phyloP scores from a whole-genome alignment of 2,329 filamentous ascomycete species.

The Aureobasidium lini region DNA sequence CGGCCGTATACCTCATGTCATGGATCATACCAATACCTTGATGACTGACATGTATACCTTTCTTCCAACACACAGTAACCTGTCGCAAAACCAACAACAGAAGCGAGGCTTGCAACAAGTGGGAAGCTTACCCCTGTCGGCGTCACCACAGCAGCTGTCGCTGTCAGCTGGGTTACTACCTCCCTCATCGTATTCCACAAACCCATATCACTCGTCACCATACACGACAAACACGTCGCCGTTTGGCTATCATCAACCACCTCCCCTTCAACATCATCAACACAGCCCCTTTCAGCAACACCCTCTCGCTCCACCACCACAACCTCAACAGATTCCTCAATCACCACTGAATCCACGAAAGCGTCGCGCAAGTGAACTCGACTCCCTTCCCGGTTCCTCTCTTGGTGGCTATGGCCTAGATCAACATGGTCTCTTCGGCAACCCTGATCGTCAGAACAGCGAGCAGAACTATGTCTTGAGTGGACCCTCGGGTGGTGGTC shows the following conservation, averaged over 20 bases:
- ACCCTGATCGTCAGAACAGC: slow-evolving; percentile 10
- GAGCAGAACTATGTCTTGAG: slow-evolving; percentile 8
- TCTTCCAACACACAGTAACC: slow-evolving; percentile 1
- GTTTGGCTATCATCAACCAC: slow-evolving; percentile 18
- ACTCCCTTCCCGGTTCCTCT: slow-evolving; percentile 23
- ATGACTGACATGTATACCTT: slow-evolving; percentile 2
- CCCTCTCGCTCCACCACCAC: slow-evolving; percentile 32
- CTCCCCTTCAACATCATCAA: slow-evolving; percentile 17
- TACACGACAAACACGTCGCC: slow-evolving; percentile 32
- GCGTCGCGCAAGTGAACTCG: slow-evolving; percentile 29
- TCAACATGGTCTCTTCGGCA: slow-evolving; percentile 19
- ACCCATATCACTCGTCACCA: slow-evolving; percentile 23
- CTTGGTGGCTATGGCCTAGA: slow-evolving; percentile 24
- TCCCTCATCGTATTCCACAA: slow-evolving; percentile 13
- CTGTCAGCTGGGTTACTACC: slow-evolving; percentile 1
- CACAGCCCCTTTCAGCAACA: slow-evolving; percentile 35
- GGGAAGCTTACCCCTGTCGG: slow-evolving; percentile 2
- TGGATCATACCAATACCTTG: not conserved
- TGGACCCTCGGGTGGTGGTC: not conserved
- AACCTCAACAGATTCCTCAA: slow-evolving; percentile 23
- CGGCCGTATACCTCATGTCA: not conserved
- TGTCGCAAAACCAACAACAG: slow-evolving; percentile 10
- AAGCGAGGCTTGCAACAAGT: slow-evolving; percentile 13
- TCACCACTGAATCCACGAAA: slow-evolving; percentile 29
- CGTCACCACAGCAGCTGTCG: slow-evolving; percentile 10